phyloP scores from a whole-genome alignment of 306 rosid genomes.

The Vachellia pachyceras region DNA sequence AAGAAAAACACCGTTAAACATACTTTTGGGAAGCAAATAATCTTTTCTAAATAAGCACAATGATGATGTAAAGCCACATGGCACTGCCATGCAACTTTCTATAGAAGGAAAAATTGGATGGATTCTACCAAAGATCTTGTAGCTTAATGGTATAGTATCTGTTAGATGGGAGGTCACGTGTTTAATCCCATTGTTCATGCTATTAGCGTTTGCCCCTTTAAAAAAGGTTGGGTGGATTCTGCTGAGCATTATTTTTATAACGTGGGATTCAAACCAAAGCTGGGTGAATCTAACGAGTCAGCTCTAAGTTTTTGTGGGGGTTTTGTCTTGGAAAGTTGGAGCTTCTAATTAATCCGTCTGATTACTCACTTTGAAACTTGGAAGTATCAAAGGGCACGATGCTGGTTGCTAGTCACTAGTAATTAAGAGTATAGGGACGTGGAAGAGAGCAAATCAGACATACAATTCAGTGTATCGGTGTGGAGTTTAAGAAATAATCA shows the following conservation, averaged over 20 bases:
- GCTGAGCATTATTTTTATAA: neutral
- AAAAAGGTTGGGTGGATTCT: neutral
- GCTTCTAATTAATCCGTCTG: neutral
- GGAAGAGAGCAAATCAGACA: neutral
- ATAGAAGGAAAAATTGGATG: too few species aligned
- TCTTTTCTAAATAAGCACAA: too few species aligned
- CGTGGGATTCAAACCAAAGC: neutral
- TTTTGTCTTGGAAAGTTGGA: neutral
- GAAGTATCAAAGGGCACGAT: neutral
- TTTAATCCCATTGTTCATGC: too few species aligned
- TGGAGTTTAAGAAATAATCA: neutral
- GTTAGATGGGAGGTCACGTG: too few species aligned
- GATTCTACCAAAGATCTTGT: too few species aligned
- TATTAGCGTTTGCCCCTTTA: too few species aligned
- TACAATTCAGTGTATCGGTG: neutral
- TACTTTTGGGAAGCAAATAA: too few species aligned
- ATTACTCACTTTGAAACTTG: slow-evolving; percentile 1
- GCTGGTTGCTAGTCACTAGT: neutral
- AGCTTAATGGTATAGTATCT: too few species aligned
- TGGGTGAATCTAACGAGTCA: neutral
- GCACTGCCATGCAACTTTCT: too few species aligned
- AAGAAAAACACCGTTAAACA: too few species aligned
- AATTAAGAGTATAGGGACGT: neutral
- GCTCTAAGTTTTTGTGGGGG: neutral
- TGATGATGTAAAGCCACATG: too few species aligned